Base-by-base conservation (phyloP, 2,329 filamentous ascomycete genomes). In the Sphaceloma murrayae region DNA sequence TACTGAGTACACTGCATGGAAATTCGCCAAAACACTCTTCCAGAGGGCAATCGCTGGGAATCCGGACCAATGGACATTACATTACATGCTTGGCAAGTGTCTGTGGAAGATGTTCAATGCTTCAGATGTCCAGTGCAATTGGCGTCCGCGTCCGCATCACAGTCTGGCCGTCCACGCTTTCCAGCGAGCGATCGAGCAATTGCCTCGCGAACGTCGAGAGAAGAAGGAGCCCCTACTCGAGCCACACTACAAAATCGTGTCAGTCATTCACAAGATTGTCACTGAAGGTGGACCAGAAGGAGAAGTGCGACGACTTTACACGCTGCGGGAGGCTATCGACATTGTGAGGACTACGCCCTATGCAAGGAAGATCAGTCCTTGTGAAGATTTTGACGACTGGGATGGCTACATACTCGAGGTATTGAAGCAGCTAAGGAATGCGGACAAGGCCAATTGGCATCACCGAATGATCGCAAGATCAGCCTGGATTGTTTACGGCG, bases 401-500 rank as follows among this genome's bases (percentile, higher is more conserved):
- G 73, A 77, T 36, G 55, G 66, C 1, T 84, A 85, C 53, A 74
- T 82, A 32, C 61, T 80, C 10, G 77, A 63, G 71, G 75, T 79
- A 0, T 60, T 80, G 38, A 75, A 73, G 53, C 68, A 67, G 22
- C 61, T 82, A 43, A 72, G 75, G 45, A 65, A 65, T 26, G 86
- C 86, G 49, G 88, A 95, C 63, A 93, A 94, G 67, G 83, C 85
- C 1, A 89, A 91, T 55, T 95, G 88, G 88, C 88, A 95, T 57
- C 88, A 95, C 60, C 82, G 88, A 14, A 87, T 95, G 65, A 85
- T 86, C 43, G 80, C 82, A 56, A 78, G 87, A 17, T 80, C 75
- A 50, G 78, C 77, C 4, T 72, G 73, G 51, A 68, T 81, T 30
- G 64, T 80, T 5, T 82, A 76, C 52, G 70, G 80, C 46, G 72